Conservation (phyloP, 2,329 filamentous ascomycete genomes). For the Ceratocystiopsis minuta region DNA sequence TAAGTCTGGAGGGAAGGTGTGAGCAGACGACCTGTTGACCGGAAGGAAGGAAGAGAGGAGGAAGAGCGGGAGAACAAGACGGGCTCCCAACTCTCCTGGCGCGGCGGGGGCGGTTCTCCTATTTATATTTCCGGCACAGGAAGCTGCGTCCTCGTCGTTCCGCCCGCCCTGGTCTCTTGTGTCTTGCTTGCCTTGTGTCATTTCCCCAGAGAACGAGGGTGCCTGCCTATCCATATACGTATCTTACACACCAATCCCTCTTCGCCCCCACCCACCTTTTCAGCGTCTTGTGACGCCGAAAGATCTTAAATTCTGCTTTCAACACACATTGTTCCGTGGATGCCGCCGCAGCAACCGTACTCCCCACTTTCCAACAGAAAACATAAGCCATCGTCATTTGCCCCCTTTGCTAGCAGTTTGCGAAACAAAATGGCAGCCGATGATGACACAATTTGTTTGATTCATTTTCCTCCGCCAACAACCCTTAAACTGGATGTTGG, state of each 20-base stretch:
- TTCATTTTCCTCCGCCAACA: background rate
- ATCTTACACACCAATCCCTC: no score
- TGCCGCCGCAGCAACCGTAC: no score
- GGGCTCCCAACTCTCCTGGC: background rate
- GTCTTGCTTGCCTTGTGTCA: background rate
- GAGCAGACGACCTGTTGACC: background rate
- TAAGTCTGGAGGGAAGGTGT: no score
- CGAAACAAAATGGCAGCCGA: background rate
- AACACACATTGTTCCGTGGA: no score
- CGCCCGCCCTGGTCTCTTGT: background rate
- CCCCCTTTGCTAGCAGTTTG: background rate
- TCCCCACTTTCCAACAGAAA: background rate
- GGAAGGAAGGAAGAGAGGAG: background rate
- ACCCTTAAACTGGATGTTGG: background rate
- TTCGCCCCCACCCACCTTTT: no score
- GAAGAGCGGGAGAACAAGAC: background rate
- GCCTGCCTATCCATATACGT: no score
- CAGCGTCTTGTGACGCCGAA: no score
- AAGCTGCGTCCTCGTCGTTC: background rate
- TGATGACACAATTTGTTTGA: background rate
- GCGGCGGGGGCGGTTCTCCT: constrained; percentile 11
- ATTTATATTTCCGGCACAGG: constrained; percentile 17
- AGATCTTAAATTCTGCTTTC: no score
- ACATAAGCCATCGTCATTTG: background rate
- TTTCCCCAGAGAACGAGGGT: background rate